Base-by-base conservation (phyloP, 75 land plant species). In the Cupressus sempervirens region DNA sequence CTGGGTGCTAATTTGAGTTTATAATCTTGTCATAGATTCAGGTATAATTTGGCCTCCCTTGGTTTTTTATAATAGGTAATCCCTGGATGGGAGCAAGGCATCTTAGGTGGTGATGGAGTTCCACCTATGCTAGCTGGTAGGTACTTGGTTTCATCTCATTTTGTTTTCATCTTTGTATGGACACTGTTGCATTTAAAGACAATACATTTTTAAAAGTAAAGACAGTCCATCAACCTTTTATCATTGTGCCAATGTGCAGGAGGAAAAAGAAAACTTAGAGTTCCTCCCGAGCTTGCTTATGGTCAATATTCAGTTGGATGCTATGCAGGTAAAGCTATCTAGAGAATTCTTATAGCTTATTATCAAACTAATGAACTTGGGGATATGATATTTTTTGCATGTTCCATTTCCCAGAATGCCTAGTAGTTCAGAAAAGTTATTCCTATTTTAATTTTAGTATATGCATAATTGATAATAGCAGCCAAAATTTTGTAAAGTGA, bases 241-340 rank as follows among this genome's bases (percentile, higher is more conserved):
- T 81, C 58, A 36, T 83, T 76, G 26, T 35, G 26, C 88, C 45
- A 36, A 81, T 76, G 26, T 35, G 26, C 88, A 96, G 97, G 97
- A 80, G 98, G 97, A 41, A 96, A 95, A 83, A 90, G 98, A 18
- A 96, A 91, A 83, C 92, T 95, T 85, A 82, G 38, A 26, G 92
- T 96, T 86, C 98, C 98, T 81, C 94, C 97, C 43, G 62, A 88
- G 34, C 88, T 96, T 70, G 97, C 94, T 7, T 95, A 95, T 84
- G 98, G 97, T 46, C 94, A 96, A 80, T 92, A 94, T 79, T 93
- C 97, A 45, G 98, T 94, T 23, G 97, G 97, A 70, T 95, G 97
- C 88, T 94, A 92, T 83, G 90, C 91, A 83, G 97, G 97, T 94
- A 58, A 85, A 15, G 2, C 14, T 81, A 35, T 20, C 54, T 14